Evolutionary conservation across 2,329 filamentous ascomycete genomes (phyloP).

Genomic region (Graphiopsis chlorocephala): DNA sequence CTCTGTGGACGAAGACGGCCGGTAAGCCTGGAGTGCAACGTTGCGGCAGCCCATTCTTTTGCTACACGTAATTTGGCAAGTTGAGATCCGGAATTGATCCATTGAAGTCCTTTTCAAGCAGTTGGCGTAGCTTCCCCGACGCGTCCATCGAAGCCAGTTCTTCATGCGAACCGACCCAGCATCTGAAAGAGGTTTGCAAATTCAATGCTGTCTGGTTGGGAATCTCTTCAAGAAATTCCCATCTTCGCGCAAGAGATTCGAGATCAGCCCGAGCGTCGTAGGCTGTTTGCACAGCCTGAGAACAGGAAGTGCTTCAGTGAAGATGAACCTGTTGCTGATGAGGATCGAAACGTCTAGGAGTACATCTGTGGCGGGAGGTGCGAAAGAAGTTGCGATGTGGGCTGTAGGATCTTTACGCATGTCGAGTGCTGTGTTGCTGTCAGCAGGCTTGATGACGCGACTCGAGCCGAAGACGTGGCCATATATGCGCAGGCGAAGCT

Average conservation of each 20-base stretch:
- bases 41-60: neutral
- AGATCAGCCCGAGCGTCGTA: constrained; percentile 4
- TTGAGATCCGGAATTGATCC: neutral
- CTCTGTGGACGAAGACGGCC: neutral
- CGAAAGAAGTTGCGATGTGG: no score
- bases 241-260: neutral
- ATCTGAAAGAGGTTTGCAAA: neutral
- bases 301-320: constrained; percentile 16
- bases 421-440: neutral
- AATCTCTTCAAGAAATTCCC: neutral
- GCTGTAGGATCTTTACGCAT: no score
- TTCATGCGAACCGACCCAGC: neutral
- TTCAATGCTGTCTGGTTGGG: constrained; percentile 22
- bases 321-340: constrained; percentile 15
- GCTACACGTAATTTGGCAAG: neutral
- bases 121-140: neutral
- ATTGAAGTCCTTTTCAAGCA: neutral
- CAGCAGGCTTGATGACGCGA: neutral
- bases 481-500: constrained; percentile 2
- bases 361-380: no score
- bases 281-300: neutral
- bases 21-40: neutral
- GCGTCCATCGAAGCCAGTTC: neutral
- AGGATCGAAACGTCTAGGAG: constrained; percentile 13
- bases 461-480: neutral